phyloP scores from a whole-genome alignment of 768 basidiomycete genomes.

The Russula dissimulans region DNA sequence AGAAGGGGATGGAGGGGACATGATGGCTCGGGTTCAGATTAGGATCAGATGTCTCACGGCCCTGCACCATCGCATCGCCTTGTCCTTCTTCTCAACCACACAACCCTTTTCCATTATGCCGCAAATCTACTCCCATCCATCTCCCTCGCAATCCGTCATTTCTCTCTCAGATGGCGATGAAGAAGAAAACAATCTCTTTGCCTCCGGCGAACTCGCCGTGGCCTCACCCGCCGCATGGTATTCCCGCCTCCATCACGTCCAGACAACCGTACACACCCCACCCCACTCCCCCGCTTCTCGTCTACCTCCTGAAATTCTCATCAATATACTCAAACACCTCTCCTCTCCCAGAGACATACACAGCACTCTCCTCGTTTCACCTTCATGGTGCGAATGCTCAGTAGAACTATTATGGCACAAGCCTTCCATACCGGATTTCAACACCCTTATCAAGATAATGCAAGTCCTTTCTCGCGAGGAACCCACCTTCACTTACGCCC shows the following conservation, averaged over 20 bases:
- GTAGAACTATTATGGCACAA: slow-evolving; percentile 94
- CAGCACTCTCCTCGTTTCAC: slow-evolving; percentile 68
- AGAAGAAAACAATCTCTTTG: slow-evolving; percentile 45
- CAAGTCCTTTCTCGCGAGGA: slow-evolving; percentile 51
- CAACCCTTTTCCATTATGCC: slow-evolving; percentile 17
- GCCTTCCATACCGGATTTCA: slow-evolving; percentile 61
- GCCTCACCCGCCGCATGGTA: slow-evolving; percentile 51
- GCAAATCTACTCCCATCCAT: slow-evolving; percentile 33
- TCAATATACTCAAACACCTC: slow-evolving; percentile 84
- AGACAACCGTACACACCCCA: slow-evolving; percentile 21
- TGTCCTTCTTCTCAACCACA: background rate
- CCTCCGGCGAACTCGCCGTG: slow-evolving; percentile 30
- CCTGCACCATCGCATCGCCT: background rate
- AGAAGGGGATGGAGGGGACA: background rate
- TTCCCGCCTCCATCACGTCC: slow-evolving; percentile 22
- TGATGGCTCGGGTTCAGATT: background rate
- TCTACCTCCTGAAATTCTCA: slow-evolving; percentile 85
- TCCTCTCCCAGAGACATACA: slow-evolving; percentile 67
- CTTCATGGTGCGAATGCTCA: slow-evolving; percentile 92
- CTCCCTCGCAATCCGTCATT: slow-evolving; percentile 60
- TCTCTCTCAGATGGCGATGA: slow-evolving; percentile 70
- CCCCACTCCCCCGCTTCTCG: slow-evolving; percentile 49
- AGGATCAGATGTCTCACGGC: slow-evolving; percentile 11
- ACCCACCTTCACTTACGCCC: slow-evolving; percentile 79
- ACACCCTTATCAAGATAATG: slow-evolving; percentile 72